phyloP scores from a whole-genome alignment of 2,329 filamentous ascomycete genomes.

The Didymella exigua region DNA sequence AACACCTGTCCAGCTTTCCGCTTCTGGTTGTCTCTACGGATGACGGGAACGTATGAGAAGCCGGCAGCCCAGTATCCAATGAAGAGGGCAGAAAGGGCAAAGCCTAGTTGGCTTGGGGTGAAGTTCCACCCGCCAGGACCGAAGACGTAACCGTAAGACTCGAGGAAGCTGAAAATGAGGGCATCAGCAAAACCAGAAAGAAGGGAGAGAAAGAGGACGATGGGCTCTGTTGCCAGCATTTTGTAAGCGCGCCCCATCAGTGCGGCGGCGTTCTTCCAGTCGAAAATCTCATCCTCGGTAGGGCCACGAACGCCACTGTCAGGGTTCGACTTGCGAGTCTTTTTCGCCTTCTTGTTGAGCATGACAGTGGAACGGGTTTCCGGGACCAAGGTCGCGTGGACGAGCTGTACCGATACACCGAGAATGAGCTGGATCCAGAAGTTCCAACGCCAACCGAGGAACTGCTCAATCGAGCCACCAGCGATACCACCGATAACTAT shows the following conservation, averaged over 20 bases:
- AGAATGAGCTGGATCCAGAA: slow-evolving; percentile 88
- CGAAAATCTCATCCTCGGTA: slow-evolving; percentile 59
- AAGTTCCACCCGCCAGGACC: slow-evolving; percentile 65
- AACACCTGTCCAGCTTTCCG: slow-evolving; percentile 53
- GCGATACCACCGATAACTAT: slow-evolving; percentile 79
- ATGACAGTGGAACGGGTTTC: slow-evolving; percentile 78
- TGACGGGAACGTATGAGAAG: slow-evolving; percentile 60
- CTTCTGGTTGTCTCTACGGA: slow-evolving; percentile 55
- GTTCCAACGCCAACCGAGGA: slow-evolving; percentile 73
- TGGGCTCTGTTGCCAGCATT: slow-evolving; percentile 76
- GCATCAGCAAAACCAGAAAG: slow-evolving; percentile 75
- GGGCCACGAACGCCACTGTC: slow-evolving; percentile 66
- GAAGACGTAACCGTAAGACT: slow-evolving; percentile 71
- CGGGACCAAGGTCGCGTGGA: slow-evolving; percentile 72
- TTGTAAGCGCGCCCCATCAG: slow-evolving; percentile 70
- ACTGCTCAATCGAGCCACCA: slow-evolving; percentile 72
- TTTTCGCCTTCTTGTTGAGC: slow-evolving; percentile 78
- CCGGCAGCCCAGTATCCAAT: slow-evolving; percentile 69
- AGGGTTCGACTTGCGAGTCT: slow-evolving; percentile 64
- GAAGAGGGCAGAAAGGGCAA: slow-evolving; percentile 64
- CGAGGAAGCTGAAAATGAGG: slow-evolving; percentile 77
- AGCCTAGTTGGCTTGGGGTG: slow-evolving; percentile 59
- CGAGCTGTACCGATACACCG: slow-evolving; percentile 68
- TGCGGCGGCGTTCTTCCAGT: slow-evolving; percentile 49
- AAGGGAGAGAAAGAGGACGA: slow-evolving; percentile 71